A percentile compares a stretch with the other conserved stretches of the same genome.
These are phyloP conservation scores for Pythium guiyangense DNA, from an alignment of 352 stramenopile species.

Conservation along the genomic window DNA sequence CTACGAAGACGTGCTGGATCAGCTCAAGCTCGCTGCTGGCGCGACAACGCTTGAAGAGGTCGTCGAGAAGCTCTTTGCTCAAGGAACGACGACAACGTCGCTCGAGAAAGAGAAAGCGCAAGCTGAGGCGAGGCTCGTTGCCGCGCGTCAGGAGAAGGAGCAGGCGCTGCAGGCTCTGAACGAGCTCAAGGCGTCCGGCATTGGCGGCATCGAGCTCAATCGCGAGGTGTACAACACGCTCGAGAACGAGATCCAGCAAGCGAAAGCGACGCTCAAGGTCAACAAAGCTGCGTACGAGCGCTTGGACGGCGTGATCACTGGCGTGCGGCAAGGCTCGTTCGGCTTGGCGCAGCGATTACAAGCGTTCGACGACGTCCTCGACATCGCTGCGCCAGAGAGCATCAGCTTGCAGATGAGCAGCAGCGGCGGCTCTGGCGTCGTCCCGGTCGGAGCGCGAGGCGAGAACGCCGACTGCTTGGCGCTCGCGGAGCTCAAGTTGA, in stretches of 20 bases:
- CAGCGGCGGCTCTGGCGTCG: neutral
- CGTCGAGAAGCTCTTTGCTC: conserved; percentile 66
- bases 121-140: conserved; percentile 46
- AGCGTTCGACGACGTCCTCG: conserved; percentile 68
- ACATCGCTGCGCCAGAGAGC: conserved; percentile 15
- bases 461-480: conserved; percentile 56
- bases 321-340: conserved; percentile 70
- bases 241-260: conserved; percentile 71
- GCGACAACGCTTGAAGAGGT: conserved; percentile 48
- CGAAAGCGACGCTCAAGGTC: conserved; percentile 64
- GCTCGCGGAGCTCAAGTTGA: conserved; percentile 67
- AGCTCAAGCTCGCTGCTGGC: conserved; percentile 67
- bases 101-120: conserved; percentile 75
- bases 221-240: conserved; percentile 79
- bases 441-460: conserved; percentile 8
- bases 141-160: conserved; percentile 61
- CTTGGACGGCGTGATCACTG: conserved; percentile 68
- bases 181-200: conserved; percentile 76
- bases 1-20: conserved; percentile 54
- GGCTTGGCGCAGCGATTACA: conserved; percentile 59
- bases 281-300: conserved; percentile 77
- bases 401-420: conserved; percentile 1
- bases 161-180: conserved; percentile 52
- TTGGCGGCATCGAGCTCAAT: conserved; percentile 72
- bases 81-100: conserved; percentile 47